Percentiles rank a stretch among this genome's conserved stretches.
These are phyloP conservation scores for Microcyclospora pomicola DNA, from an alignment of 2,329 filamentous ascomycete genomes.

Conservation along the genomic window DNA sequence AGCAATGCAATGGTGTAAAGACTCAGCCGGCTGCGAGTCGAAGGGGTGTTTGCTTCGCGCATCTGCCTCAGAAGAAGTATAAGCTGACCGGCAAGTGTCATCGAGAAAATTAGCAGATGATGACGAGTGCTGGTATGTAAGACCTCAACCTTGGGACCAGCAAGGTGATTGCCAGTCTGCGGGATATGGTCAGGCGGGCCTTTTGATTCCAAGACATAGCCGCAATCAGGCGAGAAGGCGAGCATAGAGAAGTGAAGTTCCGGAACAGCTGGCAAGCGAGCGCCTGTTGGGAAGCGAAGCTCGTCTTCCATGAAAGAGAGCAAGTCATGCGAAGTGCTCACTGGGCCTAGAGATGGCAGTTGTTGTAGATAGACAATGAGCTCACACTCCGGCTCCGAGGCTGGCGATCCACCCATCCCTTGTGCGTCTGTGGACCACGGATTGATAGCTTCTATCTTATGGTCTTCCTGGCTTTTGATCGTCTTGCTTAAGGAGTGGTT, in stretches of 20 bases:
- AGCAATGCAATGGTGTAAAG: slow-evolving; percentile 51
- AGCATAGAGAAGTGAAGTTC: slow-evolving; percentile 45
- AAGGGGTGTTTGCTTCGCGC: slow-evolving; percentile 50
- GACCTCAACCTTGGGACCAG: slow-evolving; percentile 44
- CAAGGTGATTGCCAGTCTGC: slow-evolving; percentile 38
- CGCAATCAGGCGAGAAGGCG: slow-evolving; percentile 52
- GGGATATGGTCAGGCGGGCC: slow-evolving; percentile 41
- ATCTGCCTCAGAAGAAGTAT: slow-evolving; percentile 46
- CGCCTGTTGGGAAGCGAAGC: slow-evolving; percentile 44
- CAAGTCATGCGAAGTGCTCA: slow-evolving; percentile 4
- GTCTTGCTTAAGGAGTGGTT: slow-evolving; percentile 57
- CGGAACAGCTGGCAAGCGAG: slow-evolving; percentile 37
- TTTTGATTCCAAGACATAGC: slow-evolving; percentile 50
- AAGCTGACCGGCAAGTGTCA: slow-evolving; percentile 39
- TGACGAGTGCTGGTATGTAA: slow-evolving; percentile 33
- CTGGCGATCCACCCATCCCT: slow-evolving; percentile 39
- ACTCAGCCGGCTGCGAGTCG: slow-evolving; percentile 49
- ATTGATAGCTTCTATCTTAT: slow-evolving; percentile 39
- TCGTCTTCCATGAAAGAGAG: slow-evolving; percentile 44
- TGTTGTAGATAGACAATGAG: slow-evolving; percentile 77
- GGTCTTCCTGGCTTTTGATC: slow-evolving; percentile 51
- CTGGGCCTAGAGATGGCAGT: slow-evolving; percentile 11
- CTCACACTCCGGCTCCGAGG: slow-evolving; percentile 67
- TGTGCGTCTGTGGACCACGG: slow-evolving; percentile 66
- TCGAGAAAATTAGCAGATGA: slow-evolving; percentile 39